These are phyloP conservation scores for Hypoxylon sp. DNA, from an alignment of 2,329 filamentous ascomycete genomes.

Conservation along the genomic window DNA sequence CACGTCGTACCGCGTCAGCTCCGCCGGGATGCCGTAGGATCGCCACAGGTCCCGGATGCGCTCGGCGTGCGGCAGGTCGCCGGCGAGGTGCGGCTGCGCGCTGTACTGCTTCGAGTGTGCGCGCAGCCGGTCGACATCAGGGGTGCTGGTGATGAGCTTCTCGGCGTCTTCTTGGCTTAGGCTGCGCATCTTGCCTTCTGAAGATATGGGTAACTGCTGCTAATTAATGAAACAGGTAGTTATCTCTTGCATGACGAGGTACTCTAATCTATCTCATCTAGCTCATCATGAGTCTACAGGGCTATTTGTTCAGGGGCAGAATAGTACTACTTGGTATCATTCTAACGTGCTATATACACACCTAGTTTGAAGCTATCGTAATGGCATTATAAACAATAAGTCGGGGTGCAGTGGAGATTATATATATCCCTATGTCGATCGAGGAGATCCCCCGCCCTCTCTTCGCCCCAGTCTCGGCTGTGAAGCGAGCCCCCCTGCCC, in stretches of 20 bases:
- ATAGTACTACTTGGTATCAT: neutral
- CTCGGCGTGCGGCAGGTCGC: constrained; percentile 35
- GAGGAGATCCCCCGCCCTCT: constrained; percentile 9
- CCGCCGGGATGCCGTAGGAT: constrained; percentile 34
- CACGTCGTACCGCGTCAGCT: constrained; percentile 56
- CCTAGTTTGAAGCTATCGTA: neutral
- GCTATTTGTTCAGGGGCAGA: neutral
- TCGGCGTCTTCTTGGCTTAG: constrained; percentile 37
- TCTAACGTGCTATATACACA: neutral
- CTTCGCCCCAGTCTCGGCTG: neutral
- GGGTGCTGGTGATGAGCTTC: constrained; percentile 32
- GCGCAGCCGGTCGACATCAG: constrained; percentile 26
- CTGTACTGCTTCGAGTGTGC: constrained; percentile 38
- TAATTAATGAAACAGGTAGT: too few relatives aligned
- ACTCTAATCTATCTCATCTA: neutral
- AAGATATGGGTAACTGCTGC: neutral
- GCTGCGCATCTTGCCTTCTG: constrained; percentile 10
- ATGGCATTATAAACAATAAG: neutral
- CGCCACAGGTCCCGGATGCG: constrained; percentile 38
- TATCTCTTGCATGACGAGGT: neutral
- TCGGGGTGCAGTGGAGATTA: neutral
- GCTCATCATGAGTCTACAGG: neutral
- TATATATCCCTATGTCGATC: too few relatives aligned
- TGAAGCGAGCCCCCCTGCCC: too few relatives aligned
- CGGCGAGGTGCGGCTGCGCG: constrained; percentile 34